Base-by-base conservation (phyloP, 2,329 filamentous ascomycete genomes). In the Graphilbum sp. region DNA sequence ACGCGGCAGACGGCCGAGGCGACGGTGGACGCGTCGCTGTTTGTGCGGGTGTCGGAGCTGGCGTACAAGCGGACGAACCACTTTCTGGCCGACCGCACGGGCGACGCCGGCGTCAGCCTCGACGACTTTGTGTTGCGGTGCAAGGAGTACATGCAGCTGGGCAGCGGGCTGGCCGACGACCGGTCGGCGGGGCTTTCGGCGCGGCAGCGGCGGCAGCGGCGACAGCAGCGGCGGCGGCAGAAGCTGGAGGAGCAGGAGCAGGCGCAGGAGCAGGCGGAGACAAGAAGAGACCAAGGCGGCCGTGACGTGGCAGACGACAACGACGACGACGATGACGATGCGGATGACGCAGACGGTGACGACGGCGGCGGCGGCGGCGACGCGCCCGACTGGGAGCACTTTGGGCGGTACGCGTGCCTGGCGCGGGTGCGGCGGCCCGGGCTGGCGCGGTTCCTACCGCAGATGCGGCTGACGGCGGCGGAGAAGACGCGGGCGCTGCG, bases 91-190 rank as follows among this genome's bases (percentile, higher is more conserved):
- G 86, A 86, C 7, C 45, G 43, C 27, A 79, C 79, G 48, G 62
- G 69, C 2, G 72, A 74, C 3, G 75, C 79, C 36, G 84, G 86
- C 8, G 62, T 98, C 18, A 87, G 96, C 50, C 67, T 92, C 0
- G 87, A 96, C 43, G 83, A 94, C 49, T 92, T 96, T 50, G 74
- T 96, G 13, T 81, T 82, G 1, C 93, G 92, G 56, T 88, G 81
- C 54, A 85, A 92, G 42, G 72, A 71, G 4, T 96, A 82, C 53
- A 95, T 96, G 85, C 75, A 73, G 18, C 67, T 71, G 27, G 79
- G 74, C 4, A 62, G 68, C 8, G 69, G 67, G 11, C 69, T 71
- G 19, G 58, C 59, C 13, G 62, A 69, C 35, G 63, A 69, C 30
- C 53, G 67, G 31, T 63, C 62, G 2, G 61, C 61, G 8, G 67